Percentiles rank a stretch among this genome's conserved stretches.
These are phyloP conservation scores for Ambrosia artemisiifolia DNA, from an alignment of 129 eudicot genomes.

Conservation along the genomic window DNA sequence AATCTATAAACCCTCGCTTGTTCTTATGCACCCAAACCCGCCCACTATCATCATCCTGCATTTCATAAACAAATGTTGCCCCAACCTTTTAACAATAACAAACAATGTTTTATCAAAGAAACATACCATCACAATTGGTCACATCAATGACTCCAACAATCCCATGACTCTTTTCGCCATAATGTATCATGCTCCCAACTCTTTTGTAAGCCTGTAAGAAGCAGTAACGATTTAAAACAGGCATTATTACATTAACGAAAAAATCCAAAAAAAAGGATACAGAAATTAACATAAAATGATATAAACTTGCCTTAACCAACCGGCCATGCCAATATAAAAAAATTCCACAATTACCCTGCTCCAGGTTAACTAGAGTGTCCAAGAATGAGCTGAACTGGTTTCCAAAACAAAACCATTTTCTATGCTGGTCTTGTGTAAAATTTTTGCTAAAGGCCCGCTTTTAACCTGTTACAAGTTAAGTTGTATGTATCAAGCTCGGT, in stretches of 20 bases:
- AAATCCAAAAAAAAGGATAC: neutral
- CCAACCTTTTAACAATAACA: too few species aligned
- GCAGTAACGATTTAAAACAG: neutral
- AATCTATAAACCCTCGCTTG: slow-evolving; percentile 76
- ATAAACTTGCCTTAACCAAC: slow-evolving; percentile 52
- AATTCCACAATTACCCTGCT: slow-evolving; percentile 67
- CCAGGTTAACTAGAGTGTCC: slow-evolving; percentile 74
- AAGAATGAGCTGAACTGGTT: slow-evolving; percentile 52
- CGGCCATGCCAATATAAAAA: slow-evolving; percentile 83
- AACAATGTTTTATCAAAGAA: neutral
- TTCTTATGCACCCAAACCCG: slow-evolving; percentile 70
- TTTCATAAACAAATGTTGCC: neutral
- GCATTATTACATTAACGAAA: too few species aligned
- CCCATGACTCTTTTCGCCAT: slow-evolving; percentile 73
- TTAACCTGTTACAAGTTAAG: slow-evolving; percentile 42
- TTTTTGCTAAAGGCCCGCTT: slow-evolving; percentile 61
- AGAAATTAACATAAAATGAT: neutral
- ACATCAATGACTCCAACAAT: slow-evolving; percentile 75
- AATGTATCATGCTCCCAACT: slow-evolving; percentile 74
- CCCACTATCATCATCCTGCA: slow-evolving; percentile 52
- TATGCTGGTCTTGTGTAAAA: slow-evolving; percentile 51
- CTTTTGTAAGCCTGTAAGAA: slow-evolving; percentile 68
- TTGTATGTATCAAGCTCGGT: neutral
- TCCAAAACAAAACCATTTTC: slow-evolving; percentile 47
- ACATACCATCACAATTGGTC: slow-evolving; percentile 54